phyloP scores from a whole-genome alignment of 2,329 filamentous ascomycete genomes.

The Penicillium sp. region DNA sequence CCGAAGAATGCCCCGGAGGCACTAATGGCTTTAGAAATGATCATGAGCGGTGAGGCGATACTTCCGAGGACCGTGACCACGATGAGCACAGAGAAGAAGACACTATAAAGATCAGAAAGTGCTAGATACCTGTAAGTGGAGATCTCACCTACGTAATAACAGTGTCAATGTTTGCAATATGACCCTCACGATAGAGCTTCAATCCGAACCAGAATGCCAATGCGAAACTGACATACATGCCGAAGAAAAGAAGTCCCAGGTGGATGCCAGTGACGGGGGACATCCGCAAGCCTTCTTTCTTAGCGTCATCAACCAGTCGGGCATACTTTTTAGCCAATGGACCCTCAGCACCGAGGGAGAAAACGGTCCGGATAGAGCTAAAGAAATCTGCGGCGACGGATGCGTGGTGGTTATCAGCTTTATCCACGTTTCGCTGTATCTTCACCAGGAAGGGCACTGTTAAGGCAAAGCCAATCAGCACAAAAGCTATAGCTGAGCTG shows the following conservation, averaged over 20 bases:
- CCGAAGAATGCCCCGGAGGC: constrained; percentile 35
- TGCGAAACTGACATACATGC: constrained; percentile 39
- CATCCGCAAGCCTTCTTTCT: constrained; percentile 31
- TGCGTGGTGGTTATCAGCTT: constrained; percentile 41
- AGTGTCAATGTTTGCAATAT: constrained; percentile 36
- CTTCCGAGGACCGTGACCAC: constrained; percentile 28
- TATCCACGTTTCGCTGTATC: constrained; percentile 34
- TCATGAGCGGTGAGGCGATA: constrained; percentile 36
- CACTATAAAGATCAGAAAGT: constrained; percentile 1
- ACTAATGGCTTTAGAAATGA: constrained; percentile 36
- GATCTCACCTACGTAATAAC: constrained; percentile 29
- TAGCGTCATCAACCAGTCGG: constrained; percentile 39
- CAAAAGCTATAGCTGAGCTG: constrained; percentile 49
- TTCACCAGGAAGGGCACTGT: constrained; percentile 37
- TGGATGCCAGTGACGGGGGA: constrained; percentile 33
- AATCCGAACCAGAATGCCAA: constrained; percentile 43
- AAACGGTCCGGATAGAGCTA: constrained; percentile 46
- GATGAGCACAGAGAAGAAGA: constrained; percentile 38
- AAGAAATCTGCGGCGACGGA: constrained; percentile 47
- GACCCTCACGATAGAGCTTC: constrained; percentile 35
- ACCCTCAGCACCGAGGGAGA: constrained; percentile 45
- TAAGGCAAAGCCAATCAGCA: constrained; percentile 35
- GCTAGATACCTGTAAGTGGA: too few relatives aligned
- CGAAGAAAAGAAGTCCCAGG: constrained; percentile 36
- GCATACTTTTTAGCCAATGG: constrained; percentile 40